Evolutionary conservation across 805 yeast species (phyloP), one percentile per base, ranked within the genome.

Genomic region (Wickerhamomyces mucosus): DNA sequence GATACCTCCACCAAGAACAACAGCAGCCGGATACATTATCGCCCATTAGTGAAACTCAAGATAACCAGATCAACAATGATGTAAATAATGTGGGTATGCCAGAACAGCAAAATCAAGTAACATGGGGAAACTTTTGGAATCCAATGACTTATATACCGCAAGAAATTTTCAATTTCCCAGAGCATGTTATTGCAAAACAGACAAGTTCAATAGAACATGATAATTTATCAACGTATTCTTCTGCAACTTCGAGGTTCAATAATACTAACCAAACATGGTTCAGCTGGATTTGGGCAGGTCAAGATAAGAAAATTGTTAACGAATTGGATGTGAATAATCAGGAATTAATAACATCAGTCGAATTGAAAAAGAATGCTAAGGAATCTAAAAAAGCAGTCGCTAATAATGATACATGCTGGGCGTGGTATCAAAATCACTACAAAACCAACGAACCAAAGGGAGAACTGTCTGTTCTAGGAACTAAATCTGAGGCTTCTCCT

Each of bases 341-440:
- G 14, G 42, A 36, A 6, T 21, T 31, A 4, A 18, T 42, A 14
- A 39, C 32, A 21, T 35, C 43, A 6, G 26, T 29, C 7, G 52
- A 47, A 27, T 36, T 45, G 18, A 40, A 36, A 27, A 43, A 26
- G 22, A 30, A 34, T 5, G 6, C 39, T 4, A 46, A 38, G 27
- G 53, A 45, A 15, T 35, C 40, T 4, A 46, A 38, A 24, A 43
- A 34, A 25, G 41, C 38, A 3, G 34, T 45, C 1, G 33, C 36
- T 16, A 37, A 12, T 19, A 25, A 31, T 4, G 51, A 48, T 25
- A 27, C 46, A 4, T 31, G 40, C 3, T 49, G 52, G 52, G 46
- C 46, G 5, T 49, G 54, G 54, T 46, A 40, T 26, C 46, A 28
- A 24, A 27, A 16, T 37, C 44, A 24, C 26, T 29, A 15, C 32